A percentile compares a stretch with the other conserved stretches of the same genome.
phyloP scores from a whole-genome alignment of 768 basidiomycete species.

The Kwoniella newhampshirensis region DNA sequence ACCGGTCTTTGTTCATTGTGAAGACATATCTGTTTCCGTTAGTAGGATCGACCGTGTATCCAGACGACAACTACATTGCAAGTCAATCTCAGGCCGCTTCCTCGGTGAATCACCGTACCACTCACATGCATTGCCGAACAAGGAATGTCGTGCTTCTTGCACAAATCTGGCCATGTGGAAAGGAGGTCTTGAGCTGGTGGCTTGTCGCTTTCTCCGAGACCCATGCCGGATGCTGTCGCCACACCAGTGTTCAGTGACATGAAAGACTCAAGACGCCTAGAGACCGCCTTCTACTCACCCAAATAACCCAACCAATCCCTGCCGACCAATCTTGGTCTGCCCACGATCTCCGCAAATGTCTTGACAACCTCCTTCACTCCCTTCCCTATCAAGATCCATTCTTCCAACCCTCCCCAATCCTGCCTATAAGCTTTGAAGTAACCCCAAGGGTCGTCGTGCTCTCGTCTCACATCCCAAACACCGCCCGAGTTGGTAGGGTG shows the following conservation, averaged over 20 bases:
- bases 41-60: constrained; percentile 42
- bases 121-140: constrained; percentile 49
- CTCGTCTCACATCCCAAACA: constrained; percentile 43
- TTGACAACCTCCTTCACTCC: constrained; percentile 36
- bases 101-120: too few species aligned
- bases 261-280: not conserved
- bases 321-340: constrained; percentile 39
- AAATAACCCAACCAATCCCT: constrained; percentile 50
- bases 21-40: constrained; percentile 44
- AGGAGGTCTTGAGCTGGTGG: constrained; percentile 49
- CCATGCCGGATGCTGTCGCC: constrained; percentile 42
- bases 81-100: not conserved
- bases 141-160: constrained; percentile 50
- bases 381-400: constrained; percentile 42
- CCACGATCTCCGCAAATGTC: constrained; percentile 44
- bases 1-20: constrained; percentile 47
- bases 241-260: not conserved
- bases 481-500: constrained; percentile 43
- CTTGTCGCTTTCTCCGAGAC: constrained; percentile 48
- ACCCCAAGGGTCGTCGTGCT: constrained; percentile 47
- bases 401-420: constrained; percentile 49
- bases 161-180: constrained; percentile 45
- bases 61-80: constrained; percentile 42
- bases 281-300: constrained; percentile 20
- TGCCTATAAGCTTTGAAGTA: constrained; percentile 45